Percentiles rank a stretch among this genome's conserved stretches.
Evolutionary conservation across 73 alveolate species (phyloP).

Genomic region (Paraurostyla sp.): DNA sequence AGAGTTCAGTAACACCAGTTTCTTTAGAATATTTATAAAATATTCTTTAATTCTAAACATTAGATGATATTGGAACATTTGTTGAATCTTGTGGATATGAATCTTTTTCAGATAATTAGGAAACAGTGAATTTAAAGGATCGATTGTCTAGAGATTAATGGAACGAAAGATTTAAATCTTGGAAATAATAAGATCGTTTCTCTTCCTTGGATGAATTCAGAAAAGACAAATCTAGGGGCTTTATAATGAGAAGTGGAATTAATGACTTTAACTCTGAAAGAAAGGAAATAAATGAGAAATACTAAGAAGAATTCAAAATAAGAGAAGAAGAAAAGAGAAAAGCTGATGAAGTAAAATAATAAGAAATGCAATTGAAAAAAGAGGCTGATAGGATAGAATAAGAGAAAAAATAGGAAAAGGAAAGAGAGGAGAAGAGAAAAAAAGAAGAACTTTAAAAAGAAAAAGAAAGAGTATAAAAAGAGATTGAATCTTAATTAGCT

Average conservation of each 20-base stretch:
- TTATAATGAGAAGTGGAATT: background rate
- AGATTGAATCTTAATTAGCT: background rate
- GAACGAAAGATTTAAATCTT: background rate
- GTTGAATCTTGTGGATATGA: slow-evolving; percentile 4
- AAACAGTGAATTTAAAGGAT: background rate
- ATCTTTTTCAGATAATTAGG: background rate
- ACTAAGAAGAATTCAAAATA: background rate
- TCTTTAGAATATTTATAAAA: background rate
- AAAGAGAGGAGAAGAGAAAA: background rate
- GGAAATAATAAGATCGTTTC: background rate
- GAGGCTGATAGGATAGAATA: background rate
- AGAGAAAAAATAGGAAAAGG: slow-evolving; percentile 13
- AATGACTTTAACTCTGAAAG: background rate
- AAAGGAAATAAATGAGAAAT: background rate
- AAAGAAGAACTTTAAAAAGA: slow-evolving; percentile 6
- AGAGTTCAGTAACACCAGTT: background rate
- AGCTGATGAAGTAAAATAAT: background rate
- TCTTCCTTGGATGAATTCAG: slow-evolving; percentile 5
- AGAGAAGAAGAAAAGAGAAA: background rate
- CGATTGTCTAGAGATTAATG: background rate
- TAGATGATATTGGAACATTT: background rate
- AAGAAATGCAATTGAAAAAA: background rate
- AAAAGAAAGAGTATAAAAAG: slow-evolving; percentile 31
- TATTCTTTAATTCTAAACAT: background rate
- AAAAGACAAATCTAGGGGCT: background rate